Evolutionary conservation across 352 stramenopile species (phyloP), one percentile per base, ranked within the genome.

Genomic region (Globisporangium heterothallicum): DNA sequence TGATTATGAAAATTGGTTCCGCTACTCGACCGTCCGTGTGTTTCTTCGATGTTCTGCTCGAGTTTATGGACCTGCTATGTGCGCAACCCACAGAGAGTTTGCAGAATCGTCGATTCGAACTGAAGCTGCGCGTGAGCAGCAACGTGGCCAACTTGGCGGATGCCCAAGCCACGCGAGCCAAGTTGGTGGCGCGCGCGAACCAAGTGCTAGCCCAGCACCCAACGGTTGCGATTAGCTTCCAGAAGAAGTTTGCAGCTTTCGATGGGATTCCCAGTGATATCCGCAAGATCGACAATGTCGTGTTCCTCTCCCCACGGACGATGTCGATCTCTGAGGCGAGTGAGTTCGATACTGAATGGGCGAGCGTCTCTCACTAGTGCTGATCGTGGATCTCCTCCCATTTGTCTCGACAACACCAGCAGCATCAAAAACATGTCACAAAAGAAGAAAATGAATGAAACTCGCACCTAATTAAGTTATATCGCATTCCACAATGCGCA

Each of bases 121-220:
- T 56, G 19, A 35, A 56, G 26, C 40, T 56, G 29, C 18, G 6
- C 16, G 16, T 49, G 49, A n/a, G 26, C 38, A 27, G 40, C 35
- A 32, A 22, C 9, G 19, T 29, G 30, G 45, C 30, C 18, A 51
- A 30, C 6, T 13, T 41, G 10, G 14, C 1, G 2, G 10, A 42
- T 9, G 32, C n/a, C 7, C 10, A 49, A 19, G 7, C 13, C 12
- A 10, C 24, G 14, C 40, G 41, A 5, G 29, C 16, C 16, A 14
- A 19, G 3, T 21, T 56, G 24, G 29, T 25, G n/a, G 18, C 6
- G 29, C 22, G 14, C 4, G 18, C 30, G 16, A 25, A 22, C 8
- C 38, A 36, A 4, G 18, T 49, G 22, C 26, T 10, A 18, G 21
- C 7, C 13, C 40, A 42, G 26, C 49, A 56, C 12, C 13, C 49